Conservation (phyloP, 2,329 filamentous ascomycete species). For the Hypoxylon sp. region DNA sequence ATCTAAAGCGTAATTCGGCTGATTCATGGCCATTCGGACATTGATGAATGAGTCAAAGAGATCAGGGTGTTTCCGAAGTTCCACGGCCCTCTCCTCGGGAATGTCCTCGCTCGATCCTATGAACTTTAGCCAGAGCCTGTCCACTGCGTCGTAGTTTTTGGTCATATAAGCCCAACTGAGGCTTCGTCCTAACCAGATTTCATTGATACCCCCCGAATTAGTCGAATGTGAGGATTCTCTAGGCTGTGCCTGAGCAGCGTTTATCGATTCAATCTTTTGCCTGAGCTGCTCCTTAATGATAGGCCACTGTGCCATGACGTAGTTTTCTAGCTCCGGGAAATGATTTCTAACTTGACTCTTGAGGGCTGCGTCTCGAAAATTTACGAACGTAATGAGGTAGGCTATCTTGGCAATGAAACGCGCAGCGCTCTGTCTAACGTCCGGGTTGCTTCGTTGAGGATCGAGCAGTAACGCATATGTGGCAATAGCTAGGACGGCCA, state of each 20-base stretch:
- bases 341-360: constrained; percentile 24
- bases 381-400: constrained; percentile 45
- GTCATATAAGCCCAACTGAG: constrained; percentile 37
- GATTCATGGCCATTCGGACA: constrained; percentile 46
- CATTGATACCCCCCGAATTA: constrained; percentile 9
- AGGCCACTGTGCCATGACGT: constrained; percentile 49
- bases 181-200: constrained; percentile 23
- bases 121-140: constrained; percentile 48
- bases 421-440: constrained; percentile 39
- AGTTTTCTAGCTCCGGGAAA: constrained; percentile 43
- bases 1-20: constrained; percentile 47
- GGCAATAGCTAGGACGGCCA: constrained; percentile 54
- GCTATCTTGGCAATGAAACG: constrained; percentile 48
- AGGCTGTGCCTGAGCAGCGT: background rate
- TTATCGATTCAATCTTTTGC: constrained; percentile 12
- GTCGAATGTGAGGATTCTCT: background rate
- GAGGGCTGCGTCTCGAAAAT: constrained; percentile 37
- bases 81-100: constrained; percentile 33
- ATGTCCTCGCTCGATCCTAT: constrained; percentile 36
- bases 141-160: constrained; percentile 41
- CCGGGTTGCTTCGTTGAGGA: constrained; percentile 40
- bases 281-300: constrained; percentile 42
- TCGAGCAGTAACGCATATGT: constrained; percentile 57
- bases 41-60: constrained; percentile 51
- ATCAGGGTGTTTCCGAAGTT: constrained; percentile 41